These are phyloP conservation scores for Sesbania bispinosa DNA, from an alignment of 306 rosid genomes.

Conservation along the genomic window DNA sequence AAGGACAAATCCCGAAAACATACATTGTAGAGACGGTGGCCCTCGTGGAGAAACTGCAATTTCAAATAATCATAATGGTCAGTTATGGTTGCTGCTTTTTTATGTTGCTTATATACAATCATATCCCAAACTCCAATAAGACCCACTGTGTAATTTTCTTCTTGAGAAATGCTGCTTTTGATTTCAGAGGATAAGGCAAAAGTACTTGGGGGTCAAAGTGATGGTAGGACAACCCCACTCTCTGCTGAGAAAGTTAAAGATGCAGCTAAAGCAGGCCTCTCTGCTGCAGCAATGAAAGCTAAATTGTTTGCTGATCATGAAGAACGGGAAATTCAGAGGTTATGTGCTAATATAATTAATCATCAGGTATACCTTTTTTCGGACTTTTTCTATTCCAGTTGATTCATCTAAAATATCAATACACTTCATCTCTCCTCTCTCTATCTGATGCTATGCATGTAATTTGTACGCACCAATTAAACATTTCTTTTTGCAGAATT, in stretches of 20 bases:
- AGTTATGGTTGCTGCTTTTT: constrained; percentile 26
- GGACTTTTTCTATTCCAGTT: background rate
- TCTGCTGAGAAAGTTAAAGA: constrained; percentile 74
- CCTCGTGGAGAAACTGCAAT: constrained; percentile 53
- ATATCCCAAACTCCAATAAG: constrained; percentile 11
- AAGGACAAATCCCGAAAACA: constrained; percentile 67
- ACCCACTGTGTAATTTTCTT: constrained; percentile 12
- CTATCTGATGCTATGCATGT: constrained; percentile 4
- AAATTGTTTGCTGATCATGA: constrained; percentile 96
- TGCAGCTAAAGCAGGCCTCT: constrained; percentile 92
- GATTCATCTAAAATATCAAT: background rate
- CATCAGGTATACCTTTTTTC: constrained; percentile 71
- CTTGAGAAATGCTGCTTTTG: constrained; percentile 20
- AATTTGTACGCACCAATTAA: background rate
- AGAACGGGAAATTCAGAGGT: constrained; percentile 99
- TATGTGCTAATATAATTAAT: constrained; percentile 86
- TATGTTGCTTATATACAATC: background rate
- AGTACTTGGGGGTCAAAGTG: constrained; percentile 53
- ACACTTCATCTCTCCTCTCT: constrained; percentile 4
- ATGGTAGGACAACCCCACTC: constrained; percentile 54
- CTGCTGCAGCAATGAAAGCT: constrained; percentile 97
- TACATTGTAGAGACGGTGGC: constrained; percentile 55
- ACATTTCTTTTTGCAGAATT: background rate
- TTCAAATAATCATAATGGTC: constrained; percentile 69
- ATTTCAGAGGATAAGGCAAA: constrained; percentile 65